These are phyloP conservation scores for Beta macrorhiza DNA, from an alignment of 179 eudicot species.

Conservation along the genomic window DNA sequence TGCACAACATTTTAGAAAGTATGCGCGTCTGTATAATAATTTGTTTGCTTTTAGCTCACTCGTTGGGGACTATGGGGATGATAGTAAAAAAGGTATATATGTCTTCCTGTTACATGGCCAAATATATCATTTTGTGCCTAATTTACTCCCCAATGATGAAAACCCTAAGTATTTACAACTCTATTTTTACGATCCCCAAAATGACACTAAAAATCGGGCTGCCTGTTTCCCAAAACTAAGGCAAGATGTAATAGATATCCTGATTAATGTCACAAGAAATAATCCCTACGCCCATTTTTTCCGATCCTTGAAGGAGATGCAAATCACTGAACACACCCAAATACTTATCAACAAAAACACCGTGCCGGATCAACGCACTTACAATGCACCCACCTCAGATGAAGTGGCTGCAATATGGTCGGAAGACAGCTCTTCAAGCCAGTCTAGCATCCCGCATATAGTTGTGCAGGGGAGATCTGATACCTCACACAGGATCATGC, in stretches of 20 bases:
- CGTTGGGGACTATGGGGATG: not conserved
- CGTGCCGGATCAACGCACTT: not conserved
- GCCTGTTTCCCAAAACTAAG: not conserved
- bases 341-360: not conserved
- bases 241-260: not conserved
- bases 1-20: not conserved
- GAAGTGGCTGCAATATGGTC: not conserved
- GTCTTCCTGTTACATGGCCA: not conserved
- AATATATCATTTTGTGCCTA: not conserved
- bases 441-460: not conserved
- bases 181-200: not conserved
- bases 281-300: not conserved
- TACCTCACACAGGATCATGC: not conserved
- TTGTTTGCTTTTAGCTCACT: constrained; percentile 8
- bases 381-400: not conserved
- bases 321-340: not conserved
- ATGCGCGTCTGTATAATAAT: not conserved
- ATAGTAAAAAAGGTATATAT: not conserved
- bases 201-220: no score
- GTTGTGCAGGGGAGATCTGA: not conserved
- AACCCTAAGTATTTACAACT: not conserved
- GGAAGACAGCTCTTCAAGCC: not conserved
- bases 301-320: not conserved
- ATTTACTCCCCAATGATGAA: not conserved
- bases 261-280: not conserved